Conservation (phyloP, 2,329 filamentous ascomycete genomes). For the Clarireedia sp. region DNA sequence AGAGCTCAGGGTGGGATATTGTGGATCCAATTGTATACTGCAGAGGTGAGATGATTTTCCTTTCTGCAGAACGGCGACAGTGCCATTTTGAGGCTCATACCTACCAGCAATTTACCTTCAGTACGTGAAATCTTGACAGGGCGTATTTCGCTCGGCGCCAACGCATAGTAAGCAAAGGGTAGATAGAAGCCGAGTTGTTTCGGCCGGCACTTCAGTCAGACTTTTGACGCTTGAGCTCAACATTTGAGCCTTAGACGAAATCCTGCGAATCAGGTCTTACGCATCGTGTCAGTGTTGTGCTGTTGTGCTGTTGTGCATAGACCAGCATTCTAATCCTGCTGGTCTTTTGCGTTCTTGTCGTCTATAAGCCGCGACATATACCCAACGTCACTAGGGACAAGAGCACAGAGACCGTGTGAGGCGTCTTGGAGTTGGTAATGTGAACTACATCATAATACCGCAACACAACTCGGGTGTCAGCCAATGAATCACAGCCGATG, state of each 20-base stretch:
- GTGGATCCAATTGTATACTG: neutral
- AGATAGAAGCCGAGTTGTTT: neutral
- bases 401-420: neutral
- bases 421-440: neutral
- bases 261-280: neutral
- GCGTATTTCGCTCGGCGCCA: no score
- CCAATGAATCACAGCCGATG: neutral
- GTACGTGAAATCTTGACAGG: neutral
- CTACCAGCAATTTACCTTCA: neutral
- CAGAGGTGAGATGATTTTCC: neutral
- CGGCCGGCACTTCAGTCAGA: neutral
- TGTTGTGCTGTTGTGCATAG: neutral
- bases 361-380: slow-evolving; percentile 1
- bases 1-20: neutral
- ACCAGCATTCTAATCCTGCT: neutral
- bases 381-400: slow-evolving; percentile 5
- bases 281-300: neutral
- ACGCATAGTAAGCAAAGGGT: neutral
- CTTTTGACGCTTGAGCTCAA: neutral
- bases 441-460: neutral
- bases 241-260: neutral
- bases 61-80: neutral
- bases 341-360: neutral
- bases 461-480: neutral
- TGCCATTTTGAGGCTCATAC: no score